Evolutionary conservation across 305 asterid genomes (phyloP).

Genomic region (Solanum hybrid): DNA sequence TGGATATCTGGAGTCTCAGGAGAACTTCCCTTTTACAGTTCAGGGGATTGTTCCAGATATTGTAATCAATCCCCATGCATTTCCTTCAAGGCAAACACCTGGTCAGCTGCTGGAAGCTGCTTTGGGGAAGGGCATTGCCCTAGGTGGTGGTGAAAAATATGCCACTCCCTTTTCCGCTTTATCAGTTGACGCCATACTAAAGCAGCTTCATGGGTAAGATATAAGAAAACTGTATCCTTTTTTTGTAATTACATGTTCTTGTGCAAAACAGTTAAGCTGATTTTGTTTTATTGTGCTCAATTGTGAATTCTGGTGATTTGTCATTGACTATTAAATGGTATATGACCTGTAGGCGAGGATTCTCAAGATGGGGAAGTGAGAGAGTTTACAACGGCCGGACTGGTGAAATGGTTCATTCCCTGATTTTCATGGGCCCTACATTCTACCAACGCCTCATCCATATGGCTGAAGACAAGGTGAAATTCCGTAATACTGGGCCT

Average conservation of each 20-base stretch:
- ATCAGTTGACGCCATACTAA: constrained; percentile 57
- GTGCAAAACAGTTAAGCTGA: not conserved
- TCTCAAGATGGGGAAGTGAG: constrained; percentile 86
- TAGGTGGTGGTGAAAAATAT: constrained; percentile 56
- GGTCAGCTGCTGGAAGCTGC: constrained; percentile 93
- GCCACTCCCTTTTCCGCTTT: constrained; percentile 91
- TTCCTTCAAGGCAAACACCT: constrained; percentile 93
- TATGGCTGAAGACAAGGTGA: constrained; percentile 96
- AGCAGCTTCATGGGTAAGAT: constrained; percentile 75
- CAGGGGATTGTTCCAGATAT: constrained; percentile 95
- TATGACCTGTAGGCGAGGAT: constrained; percentile 55
- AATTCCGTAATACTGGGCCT: constrained; percentile 77
- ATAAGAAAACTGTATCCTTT: not conserved
- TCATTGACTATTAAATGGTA: not conserved
- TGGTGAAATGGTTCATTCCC: constrained; percentile 54
- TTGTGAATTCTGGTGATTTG: not conserved
- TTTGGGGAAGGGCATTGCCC: constrained; percentile 81
- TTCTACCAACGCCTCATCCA: constrained; percentile 85
- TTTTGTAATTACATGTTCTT: too few relatives aligned
- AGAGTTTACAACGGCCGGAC: constrained; percentile 68
- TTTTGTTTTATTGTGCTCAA: not conserved
- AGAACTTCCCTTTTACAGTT: constrained; percentile 74
- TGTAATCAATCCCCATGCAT: constrained; percentile 94
- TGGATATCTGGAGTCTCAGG: constrained; percentile 84
- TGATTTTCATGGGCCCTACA: constrained; percentile 88